phyloP scores from a whole-genome alignment of 345 rosid genomes.

The Capsella bursapastoris region DNA sequence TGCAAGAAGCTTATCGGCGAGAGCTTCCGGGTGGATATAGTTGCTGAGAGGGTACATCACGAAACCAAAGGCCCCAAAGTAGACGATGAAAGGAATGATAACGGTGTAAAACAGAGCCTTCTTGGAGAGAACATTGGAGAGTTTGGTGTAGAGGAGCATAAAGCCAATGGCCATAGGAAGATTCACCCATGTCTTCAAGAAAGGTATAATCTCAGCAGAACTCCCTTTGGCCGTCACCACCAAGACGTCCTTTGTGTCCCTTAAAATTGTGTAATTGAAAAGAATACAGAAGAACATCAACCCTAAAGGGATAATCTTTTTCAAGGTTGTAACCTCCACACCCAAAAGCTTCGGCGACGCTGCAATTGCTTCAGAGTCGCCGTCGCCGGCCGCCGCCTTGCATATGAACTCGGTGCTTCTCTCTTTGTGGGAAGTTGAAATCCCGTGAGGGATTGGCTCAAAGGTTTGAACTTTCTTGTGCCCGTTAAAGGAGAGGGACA shows the following conservation, averaged over 20 bases:
- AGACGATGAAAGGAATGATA: constrained; percentile 86
- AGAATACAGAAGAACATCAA: constrained; percentile 96
- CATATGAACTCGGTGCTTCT: constrained; percentile 59
- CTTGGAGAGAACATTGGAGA: constrained; percentile 81
- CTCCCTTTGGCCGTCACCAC: constrained; percentile 98
- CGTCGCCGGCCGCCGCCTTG: constrained; percentile 73
- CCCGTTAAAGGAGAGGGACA: constrained; percentile 63
- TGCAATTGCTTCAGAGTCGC: constrained; percentile 20
- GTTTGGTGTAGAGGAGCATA: constrained; percentile 81
- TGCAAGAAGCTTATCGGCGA: constrained; percentile 81
- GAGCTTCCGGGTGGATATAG: constrained; percentile 77
- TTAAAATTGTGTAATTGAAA: constrained; percentile 89
- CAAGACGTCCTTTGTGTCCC: constrained; percentile 95
- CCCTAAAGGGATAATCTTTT: constrained; percentile 91
- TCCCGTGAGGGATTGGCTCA: constrained; percentile 52
- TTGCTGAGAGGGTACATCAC: constrained; percentile 92
- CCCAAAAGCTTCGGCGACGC: constrained; percentile 74
- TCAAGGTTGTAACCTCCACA: constrained; percentile 64
- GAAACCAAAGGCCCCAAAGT: constrained; percentile 95
- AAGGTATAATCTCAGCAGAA: constrained; percentile 96
- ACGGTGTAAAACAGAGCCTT: constrained; percentile 84
- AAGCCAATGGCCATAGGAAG: constrained; percentile 98
- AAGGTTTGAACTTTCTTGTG: constrained; percentile 51
- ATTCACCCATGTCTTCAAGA: constrained; percentile 97
- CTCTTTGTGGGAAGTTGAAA: constrained; percentile 50